Percentiles rank a stretch among this genome's conserved stretches.
These are phyloP conservation scores for Alternaria incomplexa DNA, from an alignment of 2,329 filamentous ascomycete species.

Conservation along the genomic window DNA sequence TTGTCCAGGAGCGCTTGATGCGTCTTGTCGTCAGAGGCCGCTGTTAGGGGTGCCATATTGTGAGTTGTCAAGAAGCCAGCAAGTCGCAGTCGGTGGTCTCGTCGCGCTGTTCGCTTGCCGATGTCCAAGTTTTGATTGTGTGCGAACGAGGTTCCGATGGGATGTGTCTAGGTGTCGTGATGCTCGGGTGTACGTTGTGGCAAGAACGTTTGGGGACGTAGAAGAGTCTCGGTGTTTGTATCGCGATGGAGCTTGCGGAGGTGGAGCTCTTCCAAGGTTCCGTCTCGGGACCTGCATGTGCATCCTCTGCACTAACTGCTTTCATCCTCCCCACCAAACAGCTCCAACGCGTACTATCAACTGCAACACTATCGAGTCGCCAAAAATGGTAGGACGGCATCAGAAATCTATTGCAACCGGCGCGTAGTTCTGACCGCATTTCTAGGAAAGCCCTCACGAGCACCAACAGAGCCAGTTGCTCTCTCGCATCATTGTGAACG, in stretches of 20 bases:
- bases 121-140: background rate
- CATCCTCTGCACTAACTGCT: slow-evolving; percentile 31
- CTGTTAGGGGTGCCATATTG: slow-evolving; percentile 65
- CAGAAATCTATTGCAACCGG: background rate
- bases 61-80: background rate
- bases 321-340: slow-evolving; percentile 33
- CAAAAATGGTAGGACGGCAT: slow-evolving; percentile 33
- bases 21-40: slow-evolving; percentile 74
- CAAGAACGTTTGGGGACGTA: background rate
- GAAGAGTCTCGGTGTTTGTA: slow-evolving; percentile 3
- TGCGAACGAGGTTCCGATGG: background rate
- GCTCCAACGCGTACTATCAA: slow-evolving; percentile 24
- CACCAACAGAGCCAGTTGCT: slow-evolving; percentile 94
- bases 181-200: background rate
- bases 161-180: background rate
- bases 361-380: slow-evolving; percentile 1
- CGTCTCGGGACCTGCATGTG: slow-evolving; percentile 14
- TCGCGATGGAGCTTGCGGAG: slow-evolving; percentile 23
- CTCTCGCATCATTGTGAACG: slow-evolving; percentile 95
- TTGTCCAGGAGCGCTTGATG: slow-evolving; percentile 87
- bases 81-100: background rate
- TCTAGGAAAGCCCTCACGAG: slow-evolving; percentile 90
- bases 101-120: slow-evolving; percentile 2
- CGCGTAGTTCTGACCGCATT: slow-evolving; percentile 16
- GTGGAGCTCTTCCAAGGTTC: slow-evolving; percentile 23